Conservation (phyloP, 495 filamentous ascomycete species). For the Platismatia glauca region DNA sequence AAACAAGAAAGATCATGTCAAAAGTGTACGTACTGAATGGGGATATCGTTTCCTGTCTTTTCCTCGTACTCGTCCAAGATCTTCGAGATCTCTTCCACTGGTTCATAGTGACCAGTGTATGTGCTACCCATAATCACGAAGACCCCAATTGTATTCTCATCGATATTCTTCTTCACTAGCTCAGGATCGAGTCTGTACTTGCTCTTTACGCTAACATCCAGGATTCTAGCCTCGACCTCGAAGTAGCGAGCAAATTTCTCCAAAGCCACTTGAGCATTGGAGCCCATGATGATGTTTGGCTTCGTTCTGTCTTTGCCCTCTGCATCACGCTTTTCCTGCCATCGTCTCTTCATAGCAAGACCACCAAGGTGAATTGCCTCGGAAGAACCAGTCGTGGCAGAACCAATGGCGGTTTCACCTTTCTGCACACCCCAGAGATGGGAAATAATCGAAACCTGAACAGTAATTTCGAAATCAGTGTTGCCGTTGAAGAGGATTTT, state of each 20-base stretch:
- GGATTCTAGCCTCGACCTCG: conserved; percentile 63
- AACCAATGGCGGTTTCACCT: conserved; percentile 58
- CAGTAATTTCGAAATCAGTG: neutral
- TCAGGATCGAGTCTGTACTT: conserved; percentile 55
- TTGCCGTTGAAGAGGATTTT: neutral
- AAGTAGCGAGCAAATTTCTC: conserved; percentile 68
- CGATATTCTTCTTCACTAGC: conserved; percentile 54
- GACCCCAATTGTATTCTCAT: conserved; percentile 72
- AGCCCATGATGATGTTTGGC: conserved; percentile 72
- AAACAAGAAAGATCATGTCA: no score
- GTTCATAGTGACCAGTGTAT: conserved; percentile 71
- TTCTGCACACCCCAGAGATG: conserved; percentile 60
- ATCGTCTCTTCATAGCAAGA: conserved; percentile 68
- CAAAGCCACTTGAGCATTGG: conserved; percentile 68
- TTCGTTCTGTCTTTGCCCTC: conserved; percentile 52
- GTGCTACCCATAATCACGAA: conserved; percentile 69
- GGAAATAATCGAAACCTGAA: conserved; percentile 51
- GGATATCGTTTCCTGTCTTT: conserved; percentile 55
- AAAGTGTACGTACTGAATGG: no score
- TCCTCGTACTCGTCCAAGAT: conserved; percentile 58
- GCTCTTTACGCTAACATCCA: conserved; percentile 57
- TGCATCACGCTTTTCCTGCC: conserved; percentile 56
- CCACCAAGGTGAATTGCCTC: conserved; percentile 71
- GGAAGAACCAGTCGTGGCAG: conserved; percentile 63
- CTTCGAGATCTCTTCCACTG: conserved; percentile 57